Percentiles rank a stretch among this genome's conserved stretches.
Conservation (phyloP, 331 rosid species). For the Malus hybrid region DNA sequence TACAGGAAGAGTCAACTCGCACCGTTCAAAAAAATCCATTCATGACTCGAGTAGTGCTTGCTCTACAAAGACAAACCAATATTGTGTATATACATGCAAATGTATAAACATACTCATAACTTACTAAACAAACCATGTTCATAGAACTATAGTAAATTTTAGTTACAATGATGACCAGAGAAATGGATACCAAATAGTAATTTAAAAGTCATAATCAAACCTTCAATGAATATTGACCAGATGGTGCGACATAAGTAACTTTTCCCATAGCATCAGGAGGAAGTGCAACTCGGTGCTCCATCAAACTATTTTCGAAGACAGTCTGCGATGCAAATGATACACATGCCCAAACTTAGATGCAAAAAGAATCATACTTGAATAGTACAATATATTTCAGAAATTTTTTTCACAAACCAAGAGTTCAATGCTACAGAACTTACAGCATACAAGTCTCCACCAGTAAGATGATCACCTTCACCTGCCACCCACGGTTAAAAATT, state of each 20-base stretch:
- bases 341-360: slow-evolving; percentile 7
- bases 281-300: slow-evolving; percentile 81
- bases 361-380: slow-evolving; percentile 2
- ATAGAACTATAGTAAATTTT: neutral
- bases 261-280: slow-evolving; percentile 99
- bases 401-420: slow-evolving; percentile 4
- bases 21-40: neutral
- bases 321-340: slow-evolving; percentile 45
- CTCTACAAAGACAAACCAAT: neutral
- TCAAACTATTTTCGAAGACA: slow-evolving; percentile 81
- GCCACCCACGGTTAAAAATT: slow-evolving; percentile 19
- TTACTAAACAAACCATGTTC: neutral
- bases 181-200: neutral
- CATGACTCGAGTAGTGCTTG: neutral
- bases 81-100: neutral
- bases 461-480: slow-evolving; percentile 89
- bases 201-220: slow-evolving; percentile 27
- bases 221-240: slow-evolving; percentile 92
- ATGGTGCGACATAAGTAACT: slow-evolving; percentile 72
- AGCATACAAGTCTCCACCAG: slow-evolving; percentile 96
- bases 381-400: neutral
- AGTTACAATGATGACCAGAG: neutral
- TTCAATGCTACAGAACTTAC: slow-evolving; percentile 45
- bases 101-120: neutral
- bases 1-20: slow-evolving; percentile 4